These are phyloP conservation scores for Musa balbisiana DNA, from an alignment of 202 grass and related monocot species.

Conservation along the genomic window DNA sequence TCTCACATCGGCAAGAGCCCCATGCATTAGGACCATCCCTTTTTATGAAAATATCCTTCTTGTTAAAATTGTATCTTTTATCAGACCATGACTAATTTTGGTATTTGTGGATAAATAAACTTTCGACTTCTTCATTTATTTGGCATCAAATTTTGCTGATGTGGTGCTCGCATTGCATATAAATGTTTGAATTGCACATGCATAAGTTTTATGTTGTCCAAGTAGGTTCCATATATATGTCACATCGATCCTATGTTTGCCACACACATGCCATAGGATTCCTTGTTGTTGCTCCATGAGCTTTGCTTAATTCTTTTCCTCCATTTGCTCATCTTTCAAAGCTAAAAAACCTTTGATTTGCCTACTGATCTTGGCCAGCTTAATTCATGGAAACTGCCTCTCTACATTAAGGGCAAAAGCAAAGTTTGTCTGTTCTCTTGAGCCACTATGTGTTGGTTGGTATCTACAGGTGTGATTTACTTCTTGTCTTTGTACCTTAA, in stretches of 20 bases:
- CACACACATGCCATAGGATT: not conserved
- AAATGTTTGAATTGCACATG: not conserved
- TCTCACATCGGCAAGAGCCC: too few species aligned
- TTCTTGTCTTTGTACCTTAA: too few species aligned
- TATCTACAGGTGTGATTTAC: too few species aligned
- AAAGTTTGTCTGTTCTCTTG: too few species aligned
- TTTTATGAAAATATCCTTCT: not conserved
- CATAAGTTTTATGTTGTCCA: not conserved
- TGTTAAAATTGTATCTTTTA: not conserved
- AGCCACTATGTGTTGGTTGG: too few species aligned
- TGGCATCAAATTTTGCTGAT: not conserved
- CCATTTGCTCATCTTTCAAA: too few species aligned
- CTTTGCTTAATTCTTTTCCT: not conserved
- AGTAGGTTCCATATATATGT: not conserved
- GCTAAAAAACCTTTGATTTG: not conserved
- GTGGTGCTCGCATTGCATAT: not conserved
- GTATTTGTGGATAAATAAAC: not conserved
- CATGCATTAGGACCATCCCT: not conserved
- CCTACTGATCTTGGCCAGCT: not conserved
- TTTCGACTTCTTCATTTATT: not conserved
- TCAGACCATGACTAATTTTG: not conserved
- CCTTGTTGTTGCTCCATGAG: not conserved
- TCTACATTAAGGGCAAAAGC: too few species aligned
- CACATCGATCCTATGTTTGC: not conserved
- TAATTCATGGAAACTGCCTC: not conserved